A percentile compares a stretch with the other conserved stretches of the same genome.
These are phyloP conservation scores for Ascoidea tarda DNA, from an alignment of 805 yeast genomes.

Conservation along the genomic window DNA sequence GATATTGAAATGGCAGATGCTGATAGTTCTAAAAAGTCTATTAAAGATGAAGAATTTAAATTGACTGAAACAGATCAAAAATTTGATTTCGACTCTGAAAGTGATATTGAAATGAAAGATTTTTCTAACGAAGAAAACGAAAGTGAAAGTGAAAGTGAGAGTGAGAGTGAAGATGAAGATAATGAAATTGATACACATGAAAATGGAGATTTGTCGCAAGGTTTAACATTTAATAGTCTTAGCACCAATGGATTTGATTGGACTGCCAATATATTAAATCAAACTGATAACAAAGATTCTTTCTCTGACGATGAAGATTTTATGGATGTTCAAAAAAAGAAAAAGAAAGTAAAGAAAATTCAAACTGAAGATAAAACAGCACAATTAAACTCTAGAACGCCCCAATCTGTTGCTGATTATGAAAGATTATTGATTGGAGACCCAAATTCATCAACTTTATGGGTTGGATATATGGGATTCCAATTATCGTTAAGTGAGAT, in stretches of 20 bases:
- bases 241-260: conserved; percentile 88
- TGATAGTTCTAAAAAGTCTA: conserved; percentile 13
- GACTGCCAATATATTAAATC: conserved; percentile 84
- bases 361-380: conserved; percentile 68
- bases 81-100: conserved; percentile 21
- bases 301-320: conserved; percentile 40
- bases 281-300: conserved; percentile 45
- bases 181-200: conserved; percentile 18
- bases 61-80: conserved; percentile 20
- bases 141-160: conserved; percentile 22
- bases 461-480: conserved; percentile 99
- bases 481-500: conserved; percentile 88
- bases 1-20: conserved; percentile 14
- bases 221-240: conserved; percentile 31
- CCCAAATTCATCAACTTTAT: conserved; percentile 83
- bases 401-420: conserved; percentile 84
- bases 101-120: conserved; percentile 18
- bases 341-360: conserved; percentile 23
- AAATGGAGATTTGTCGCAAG: conserved; percentile 14
- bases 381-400: conserved; percentile 70
- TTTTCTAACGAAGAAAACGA: conserved; percentile 18
- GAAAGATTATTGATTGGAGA: conserved; percentile 85
- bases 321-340: conserved; percentile 29
- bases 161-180: conserved; percentile 16
- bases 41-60: conserved; percentile 12